Evolutionary conservation across 2,329 filamentous ascomycete genomes (phyloP).

Genomic region (Colletotrichum agaves): DNA sequence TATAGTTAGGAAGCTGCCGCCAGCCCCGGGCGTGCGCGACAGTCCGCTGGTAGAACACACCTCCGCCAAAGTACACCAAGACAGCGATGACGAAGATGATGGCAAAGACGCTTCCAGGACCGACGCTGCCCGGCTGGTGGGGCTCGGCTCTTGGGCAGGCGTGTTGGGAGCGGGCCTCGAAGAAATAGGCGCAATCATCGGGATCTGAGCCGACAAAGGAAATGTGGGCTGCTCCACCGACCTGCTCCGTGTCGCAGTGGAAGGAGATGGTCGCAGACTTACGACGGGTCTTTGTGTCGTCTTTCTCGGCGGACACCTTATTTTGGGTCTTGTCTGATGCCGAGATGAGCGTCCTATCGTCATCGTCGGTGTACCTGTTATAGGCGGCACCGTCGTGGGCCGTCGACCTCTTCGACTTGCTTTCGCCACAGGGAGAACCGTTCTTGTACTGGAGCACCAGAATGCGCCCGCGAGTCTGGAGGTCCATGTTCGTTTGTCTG

Average conservation of each 20-base stretch:
- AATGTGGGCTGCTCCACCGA: slow-evolving; percentile 73
- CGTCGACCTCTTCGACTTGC: slow-evolving; percentile 49
- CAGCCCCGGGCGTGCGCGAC: slow-evolving; percentile 95
- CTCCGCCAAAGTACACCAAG: slow-evolving; percentile 89
- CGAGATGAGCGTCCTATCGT: slow-evolving; percentile 48
- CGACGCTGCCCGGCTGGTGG: slow-evolving; percentile 76
- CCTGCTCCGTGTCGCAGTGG: slow-evolving; percentile 87
- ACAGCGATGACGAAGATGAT: slow-evolving; percentile 84
- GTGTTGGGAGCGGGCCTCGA: slow-evolving; percentile 87
- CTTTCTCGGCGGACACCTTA: slow-evolving; percentile 46
- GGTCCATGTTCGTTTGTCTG: slow-evolving; percentile 65
- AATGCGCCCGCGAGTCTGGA: slow-evolving; percentile 74
- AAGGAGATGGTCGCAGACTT: slow-evolving; percentile 93
- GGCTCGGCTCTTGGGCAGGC: slow-evolving; percentile 78
- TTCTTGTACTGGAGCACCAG: slow-evolving; percentile 81
- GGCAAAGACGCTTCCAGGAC: slow-evolving; percentile 83
- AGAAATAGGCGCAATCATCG: slow-evolving; percentile 95
- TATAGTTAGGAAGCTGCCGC: slow-evolving; percentile 95
- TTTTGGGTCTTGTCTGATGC: slow-evolving; percentile 40
- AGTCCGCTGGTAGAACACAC: slow-evolving; percentile 94
- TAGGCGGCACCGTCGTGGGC: slow-evolving; percentile 43
- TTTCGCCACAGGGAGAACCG: slow-evolving; percentile 77
- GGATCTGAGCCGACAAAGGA: slow-evolving; percentile 86
- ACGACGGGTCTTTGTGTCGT: slow-evolving; percentile 53
- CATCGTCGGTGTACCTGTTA: slow-evolving; percentile 44